Evolutionary conservation across 768 basidiomycete genomes (phyloP), one percentile per base, ranked within the genome.

Genomic region (Inosperma sp.): DNA sequence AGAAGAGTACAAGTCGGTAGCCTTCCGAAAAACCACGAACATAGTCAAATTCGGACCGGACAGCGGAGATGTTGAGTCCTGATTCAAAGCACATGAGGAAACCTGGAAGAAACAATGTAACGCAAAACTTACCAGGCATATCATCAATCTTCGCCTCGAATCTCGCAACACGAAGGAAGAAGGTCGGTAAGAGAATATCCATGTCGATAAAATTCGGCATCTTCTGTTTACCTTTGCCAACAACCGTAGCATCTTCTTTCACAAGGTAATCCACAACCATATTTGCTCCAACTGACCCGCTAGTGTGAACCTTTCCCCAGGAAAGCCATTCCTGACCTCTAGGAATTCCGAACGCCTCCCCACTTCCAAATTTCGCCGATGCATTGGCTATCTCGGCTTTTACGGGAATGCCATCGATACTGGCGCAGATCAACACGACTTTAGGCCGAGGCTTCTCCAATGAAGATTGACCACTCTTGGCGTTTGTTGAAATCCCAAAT

Each of bases 251-350:
- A 40, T 58, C 55, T 22, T 69, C 66, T 57, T 62, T 73, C 23
- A 85, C 84, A 23, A 86, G 62, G 61, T 91, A 91, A 60, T 87
- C 82, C 35, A 82, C 73, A n/a, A 85, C 71, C 43, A 74, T 63
- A 21, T 68, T 65, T 22, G 80, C 79, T 5, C 79, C 79, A 26
- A 74, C 74, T 17, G 70, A 66, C 4, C 74, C 67, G 8, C 80
- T 82, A 26, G 77, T 70, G 56, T 77, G 74, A 21, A 88, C 68
- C 61, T 76, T 80, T 40, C 84, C 75, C 84, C 84, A 88, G 27
- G 67, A 77, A 29, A 79, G 67, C 83, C 84, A 86, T 30, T 79
- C 75, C 59, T 76, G 80, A 14, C 68, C 76, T 50, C 72, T 71
- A 59, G 79, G 71, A 56, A 80, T 70, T 44, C 81, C 81, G 58